Percentiles rank a stretch among this genome's conserved stretches.
Evolutionary conservation across 2,329 filamentous ascomycete genomes (phyloP).

Genomic region (Aspergillus proliferans): DNA sequence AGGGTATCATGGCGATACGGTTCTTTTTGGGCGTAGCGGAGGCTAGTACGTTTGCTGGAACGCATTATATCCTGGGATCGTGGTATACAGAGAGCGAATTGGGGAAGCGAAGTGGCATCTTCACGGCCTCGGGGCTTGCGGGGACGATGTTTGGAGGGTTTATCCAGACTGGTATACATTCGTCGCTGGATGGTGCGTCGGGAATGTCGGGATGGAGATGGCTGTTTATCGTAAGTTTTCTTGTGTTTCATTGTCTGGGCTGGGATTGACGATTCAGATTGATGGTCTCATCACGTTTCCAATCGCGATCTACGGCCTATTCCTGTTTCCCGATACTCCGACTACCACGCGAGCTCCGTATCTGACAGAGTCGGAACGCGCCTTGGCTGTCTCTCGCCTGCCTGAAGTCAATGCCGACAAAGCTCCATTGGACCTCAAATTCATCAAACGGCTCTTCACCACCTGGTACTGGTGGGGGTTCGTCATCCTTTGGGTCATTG

Average conservation of each 20-base stretch:
- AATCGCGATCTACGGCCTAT: slow-evolving; percentile 39
- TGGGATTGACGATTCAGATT: slow-evolving; percentile 14
- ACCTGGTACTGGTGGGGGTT: slow-evolving; percentile 35
- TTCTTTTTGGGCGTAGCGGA: slow-evolving; percentile 33
- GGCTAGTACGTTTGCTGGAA: slow-evolving; percentile 27
- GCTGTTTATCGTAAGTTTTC: slow-evolving; percentile 29
- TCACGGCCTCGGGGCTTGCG: slow-evolving; percentile 28
- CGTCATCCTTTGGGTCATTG: slow-evolving; percentile 49
- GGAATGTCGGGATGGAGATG: slow-evolving; percentile 30
- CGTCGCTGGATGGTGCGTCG: slow-evolving; percentile 18
- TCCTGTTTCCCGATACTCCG: slow-evolving; percentile 36
- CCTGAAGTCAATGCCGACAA: slow-evolving; percentile 18
- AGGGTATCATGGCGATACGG: slow-evolving; percentile 29
- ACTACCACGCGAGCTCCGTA: slow-evolving; percentile 30
- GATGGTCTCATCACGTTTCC: slow-evolving; percentile 39
- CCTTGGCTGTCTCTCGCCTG: slow-evolving; percentile 26
- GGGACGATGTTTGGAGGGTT: slow-evolving; percentile 34
- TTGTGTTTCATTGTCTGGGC: background rate
- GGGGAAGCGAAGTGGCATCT: slow-evolving; percentile 33
- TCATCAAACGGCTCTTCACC: slow-evolving; percentile 26
- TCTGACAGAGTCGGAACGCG: slow-evolving; percentile 24
- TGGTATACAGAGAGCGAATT: slow-evolving; percentile 40
- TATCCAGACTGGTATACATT: slow-evolving; percentile 30
- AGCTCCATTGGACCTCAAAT: slow-evolving; percentile 15
- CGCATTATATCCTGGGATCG: slow-evolving; percentile 35